These are phyloP conservation scores for Pseudocercospora fijiensis DNA, from an alignment of 2,329 filamentous ascomycete species.

Conservation along the genomic window DNA sequence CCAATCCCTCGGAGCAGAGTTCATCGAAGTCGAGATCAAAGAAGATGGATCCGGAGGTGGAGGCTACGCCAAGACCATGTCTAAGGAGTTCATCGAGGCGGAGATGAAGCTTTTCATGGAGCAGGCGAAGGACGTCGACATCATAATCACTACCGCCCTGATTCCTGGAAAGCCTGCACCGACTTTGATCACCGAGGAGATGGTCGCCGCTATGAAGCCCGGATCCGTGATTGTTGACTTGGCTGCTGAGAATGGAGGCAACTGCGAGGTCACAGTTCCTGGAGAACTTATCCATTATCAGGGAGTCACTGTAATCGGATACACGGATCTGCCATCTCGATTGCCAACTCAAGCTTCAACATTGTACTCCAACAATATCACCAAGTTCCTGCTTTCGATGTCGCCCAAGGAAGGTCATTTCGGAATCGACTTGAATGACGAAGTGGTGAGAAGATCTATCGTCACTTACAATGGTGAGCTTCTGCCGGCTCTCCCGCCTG, in stretches of 20 bases:
- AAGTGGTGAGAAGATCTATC: conserved; percentile 81
- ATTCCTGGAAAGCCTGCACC: conserved; percentile 83
- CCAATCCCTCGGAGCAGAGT: conserved; percentile 84
- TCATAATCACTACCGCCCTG: conserved; percentile 88
- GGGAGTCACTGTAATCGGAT: conserved; percentile 68
- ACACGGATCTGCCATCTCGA: conserved; percentile 83
- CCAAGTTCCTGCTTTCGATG: conserved; percentile 82
- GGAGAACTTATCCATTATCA: conserved; percentile 67
- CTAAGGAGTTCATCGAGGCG: conserved; percentile 85
- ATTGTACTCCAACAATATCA: conserved; percentile 91
- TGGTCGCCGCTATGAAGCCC: conserved; percentile 82
- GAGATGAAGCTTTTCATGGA: conserved; percentile 92
- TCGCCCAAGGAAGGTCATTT: conserved; percentile 74
- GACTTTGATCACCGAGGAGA: conserved; percentile 77
- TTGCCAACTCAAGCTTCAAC: conserved; percentile 87
- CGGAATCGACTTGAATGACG: conserved; percentile 75
- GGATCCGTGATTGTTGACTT: conserved; percentile 86
- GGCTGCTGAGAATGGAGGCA: conserved; percentile 82
- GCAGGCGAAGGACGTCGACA: conserved; percentile 83
- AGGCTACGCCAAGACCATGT: conserved; percentile 92
- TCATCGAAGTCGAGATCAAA: conserved; percentile 79
- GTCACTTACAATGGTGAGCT: conserved; percentile 77
- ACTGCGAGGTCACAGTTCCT: conserved; percentile 77
- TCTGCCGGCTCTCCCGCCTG: conserved; percentile 71
- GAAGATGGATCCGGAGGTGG: conserved; percentile 83